Evolutionary conservation across 352 stramenopile genomes (phyloP).

Genomic region (Phytophthora syringae): DNA sequence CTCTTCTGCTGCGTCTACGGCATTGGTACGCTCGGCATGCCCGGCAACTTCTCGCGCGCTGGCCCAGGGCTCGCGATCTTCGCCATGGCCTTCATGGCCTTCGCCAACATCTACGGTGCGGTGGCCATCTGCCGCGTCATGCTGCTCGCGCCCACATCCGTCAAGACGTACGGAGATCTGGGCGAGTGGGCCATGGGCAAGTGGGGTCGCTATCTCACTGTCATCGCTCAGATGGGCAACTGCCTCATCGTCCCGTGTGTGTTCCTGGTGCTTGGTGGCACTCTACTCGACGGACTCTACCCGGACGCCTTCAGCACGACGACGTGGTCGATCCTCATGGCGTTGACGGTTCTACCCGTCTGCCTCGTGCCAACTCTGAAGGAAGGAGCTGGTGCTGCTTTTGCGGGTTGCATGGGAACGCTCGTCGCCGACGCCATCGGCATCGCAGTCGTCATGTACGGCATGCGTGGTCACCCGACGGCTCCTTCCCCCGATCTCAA

Average conservation of each 20-base stretch:
- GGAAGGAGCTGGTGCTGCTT: conserved; percentile 45
- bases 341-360: too few species aligned
- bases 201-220: too few species aligned
- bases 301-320: conserved; percentile 52
- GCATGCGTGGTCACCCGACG: too few species aligned
- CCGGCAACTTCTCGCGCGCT: too few species aligned
- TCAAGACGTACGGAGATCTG: too few species aligned
- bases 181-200: too few species aligned
- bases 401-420: conserved; percentile 51
- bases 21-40: too few species aligned
- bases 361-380: too few species aligned
- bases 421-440: conserved; percentile 52
- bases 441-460: conserved; percentile 44
- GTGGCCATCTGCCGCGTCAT: conserved; percentile 27
- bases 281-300: conserved; percentile 52
- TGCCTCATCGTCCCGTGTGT: conserved; percentile 25
- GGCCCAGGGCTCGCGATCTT: conserved; percentile 19
- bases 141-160: conserved; percentile 35
- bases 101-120: conserved; percentile 24
- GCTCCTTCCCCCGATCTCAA: conserved; percentile 41
- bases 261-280: conserved; percentile 50
- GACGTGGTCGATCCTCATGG: too few species aligned
- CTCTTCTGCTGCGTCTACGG: too few species aligned
- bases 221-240: conserved; percentile 28
- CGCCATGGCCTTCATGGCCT: conserved; percentile 28